A percentile compares a stretch with the other conserved stretches of the same genome.
Evolutionary conservation across 352 stramenopile species (phyloP).

Genomic region (Thalassiosira livingstoniorum): DNA sequence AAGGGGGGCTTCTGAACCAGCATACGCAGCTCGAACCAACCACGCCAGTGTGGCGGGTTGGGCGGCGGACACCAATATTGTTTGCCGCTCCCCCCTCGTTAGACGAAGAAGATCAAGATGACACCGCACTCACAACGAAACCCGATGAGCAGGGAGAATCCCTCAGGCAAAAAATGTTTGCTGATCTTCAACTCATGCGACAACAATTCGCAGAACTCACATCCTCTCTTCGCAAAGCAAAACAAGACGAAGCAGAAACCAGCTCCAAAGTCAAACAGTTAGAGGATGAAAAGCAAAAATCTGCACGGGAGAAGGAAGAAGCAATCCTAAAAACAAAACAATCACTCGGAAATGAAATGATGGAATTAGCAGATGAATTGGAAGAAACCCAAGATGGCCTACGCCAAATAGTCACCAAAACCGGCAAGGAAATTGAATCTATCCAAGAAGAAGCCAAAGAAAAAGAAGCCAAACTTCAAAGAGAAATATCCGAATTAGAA

Average conservation of each 20-base stretch:
- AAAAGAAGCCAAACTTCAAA: constrained; percentile 16
- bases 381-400: constrained; percentile 46
- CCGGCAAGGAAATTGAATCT: constrained; percentile 24
- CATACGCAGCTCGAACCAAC: too few species aligned
- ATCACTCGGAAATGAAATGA: constrained; percentile 43
- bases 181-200: constrained; percentile 32
- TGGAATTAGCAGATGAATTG: constrained; percentile 39
- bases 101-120: too few species aligned
- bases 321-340: constrained; percentile 14
- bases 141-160: constrained; percentile 12
- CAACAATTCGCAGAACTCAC: constrained; percentile 29
- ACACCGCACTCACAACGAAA: too few species aligned
- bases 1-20: too few species aligned
- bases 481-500: constrained; percentile 46
- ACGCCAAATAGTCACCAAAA: constrained; percentile 34
- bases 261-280: constrained; percentile 7
- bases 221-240: constrained; percentile 22
- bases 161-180: constrained; percentile 22
- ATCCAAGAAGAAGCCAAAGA: constrained; percentile 45
- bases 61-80: too few species aligned
- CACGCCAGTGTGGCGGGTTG: too few species aligned
- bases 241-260: constrained; percentile 15
- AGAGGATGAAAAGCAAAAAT: constrained; percentile 7
- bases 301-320: constrained; percentile 20
- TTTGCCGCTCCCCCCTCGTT: too few species aligned